A percentile compares a stretch with the other conserved stretches of the same genome.
These are phyloP conservation scores for Phytophthora hybrid DNA, from an alignment of 352 stramenopile genomes.

Conservation along the genomic window DNA sequence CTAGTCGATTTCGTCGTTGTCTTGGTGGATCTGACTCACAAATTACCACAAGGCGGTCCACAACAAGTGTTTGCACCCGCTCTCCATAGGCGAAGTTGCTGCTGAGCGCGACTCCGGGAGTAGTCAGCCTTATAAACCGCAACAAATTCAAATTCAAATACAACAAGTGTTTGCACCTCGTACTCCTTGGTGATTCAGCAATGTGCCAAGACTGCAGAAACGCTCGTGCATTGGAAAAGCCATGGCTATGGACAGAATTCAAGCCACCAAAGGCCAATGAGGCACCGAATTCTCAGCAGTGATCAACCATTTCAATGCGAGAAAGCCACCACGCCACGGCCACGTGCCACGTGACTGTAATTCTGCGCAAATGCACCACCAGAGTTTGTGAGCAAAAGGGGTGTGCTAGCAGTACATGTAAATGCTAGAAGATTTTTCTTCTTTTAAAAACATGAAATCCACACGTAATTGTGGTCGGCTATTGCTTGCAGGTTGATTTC, in stretches of 20 bases:
- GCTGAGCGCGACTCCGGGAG: too few species aligned
- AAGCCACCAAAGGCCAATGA: constrained; percentile 1
- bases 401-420: too few species aligned
- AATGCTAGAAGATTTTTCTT: neutral
- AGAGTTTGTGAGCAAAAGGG: neutral
- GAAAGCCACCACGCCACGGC: neutral
- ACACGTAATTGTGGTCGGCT: neutral
- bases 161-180: neutral
- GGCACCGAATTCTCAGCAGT: neutral
- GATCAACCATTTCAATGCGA: neutral
- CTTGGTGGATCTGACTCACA: neutral
- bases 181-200: neutral
- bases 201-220: neutral
- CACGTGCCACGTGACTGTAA: neutral
- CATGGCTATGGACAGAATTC: neutral
- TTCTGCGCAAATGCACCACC: neutral
- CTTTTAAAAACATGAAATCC: neutral
- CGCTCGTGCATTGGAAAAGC: neutral
- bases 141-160: too few species aligned
- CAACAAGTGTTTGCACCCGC: neutral
- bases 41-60: neutral
- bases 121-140: too few species aligned
- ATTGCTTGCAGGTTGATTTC: neutral
- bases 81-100: too few species aligned
- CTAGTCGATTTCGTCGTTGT: neutral